A percentile compares a stretch with the other conserved stretches of the same genome.
These are phyloP conservation scores for Eucalyptus camaldulensis DNA, from an alignment of 345 rosid species.

Conservation along the genomic window DNA sequence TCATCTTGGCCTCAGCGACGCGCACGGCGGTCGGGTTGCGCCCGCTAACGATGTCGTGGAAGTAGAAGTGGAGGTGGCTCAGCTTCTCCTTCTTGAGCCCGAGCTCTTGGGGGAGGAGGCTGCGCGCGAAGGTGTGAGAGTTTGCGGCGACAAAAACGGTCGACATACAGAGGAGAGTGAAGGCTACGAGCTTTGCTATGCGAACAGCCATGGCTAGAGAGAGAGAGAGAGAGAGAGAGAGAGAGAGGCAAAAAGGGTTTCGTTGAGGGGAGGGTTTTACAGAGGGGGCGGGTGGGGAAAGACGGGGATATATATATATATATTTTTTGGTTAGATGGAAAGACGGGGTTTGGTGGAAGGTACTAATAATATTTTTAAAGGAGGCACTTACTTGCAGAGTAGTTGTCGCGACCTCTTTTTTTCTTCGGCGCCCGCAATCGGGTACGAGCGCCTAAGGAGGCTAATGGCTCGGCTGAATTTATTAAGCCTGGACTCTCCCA, in stretches of 20 bases:
- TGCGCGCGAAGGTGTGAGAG: slow-evolving; percentile 7
- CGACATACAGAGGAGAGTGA: background rate
- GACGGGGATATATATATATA: too few species aligned
- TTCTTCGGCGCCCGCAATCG: too few species aligned
- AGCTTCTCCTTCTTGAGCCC: background rate
- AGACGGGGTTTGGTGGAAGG: background rate
- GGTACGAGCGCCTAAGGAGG: too few species aligned
- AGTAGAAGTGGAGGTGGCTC: background rate
- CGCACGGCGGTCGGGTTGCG: background rate
- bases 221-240: background rate
- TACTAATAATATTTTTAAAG: background rate
- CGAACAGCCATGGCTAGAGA: background rate
- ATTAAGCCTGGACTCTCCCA: too few species aligned
- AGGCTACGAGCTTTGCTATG: background rate
- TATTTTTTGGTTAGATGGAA: background rate
- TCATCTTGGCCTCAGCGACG: background rate
- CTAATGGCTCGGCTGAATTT: too few species aligned
- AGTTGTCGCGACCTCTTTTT: too few species aligned
- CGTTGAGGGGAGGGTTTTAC: background rate
- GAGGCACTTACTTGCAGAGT: background rate
- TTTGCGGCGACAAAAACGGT: background rate
- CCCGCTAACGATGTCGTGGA: background rate
- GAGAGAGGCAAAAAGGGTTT: background rate
- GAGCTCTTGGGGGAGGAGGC: background rate
- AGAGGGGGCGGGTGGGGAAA: background rate